phyloP scores from a whole-genome alignment of 805 yeast genomes.

The Metschnikowia borealis region DNA sequence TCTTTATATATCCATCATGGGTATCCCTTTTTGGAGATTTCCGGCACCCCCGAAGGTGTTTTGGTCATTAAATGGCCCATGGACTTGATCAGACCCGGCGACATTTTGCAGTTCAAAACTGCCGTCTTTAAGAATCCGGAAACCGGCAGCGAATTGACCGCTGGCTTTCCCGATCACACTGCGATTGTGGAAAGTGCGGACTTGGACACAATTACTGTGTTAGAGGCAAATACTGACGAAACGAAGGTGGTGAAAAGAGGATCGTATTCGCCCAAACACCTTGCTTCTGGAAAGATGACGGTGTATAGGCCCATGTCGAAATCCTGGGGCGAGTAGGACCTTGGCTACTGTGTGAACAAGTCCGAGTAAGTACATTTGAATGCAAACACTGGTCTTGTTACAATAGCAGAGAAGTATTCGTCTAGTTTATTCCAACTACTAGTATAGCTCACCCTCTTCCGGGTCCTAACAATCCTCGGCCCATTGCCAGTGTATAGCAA shows the following conservation, averaged over 20 bases:
- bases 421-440: too few species aligned
- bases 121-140: slow-evolving; percentile 38
- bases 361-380: too few species aligned
- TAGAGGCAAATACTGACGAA: slow-evolving; percentile 50
- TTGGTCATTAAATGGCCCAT: slow-evolving; percentile 11
- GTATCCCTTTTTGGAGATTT: slow-evolving; percentile 31
- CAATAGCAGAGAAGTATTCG: too few species aligned
- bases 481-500: too few species aligned
- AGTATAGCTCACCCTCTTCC: too few species aligned
- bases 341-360: too few species aligned
- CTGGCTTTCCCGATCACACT: slow-evolving; percentile 56
- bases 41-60: slow-evolving; percentile 21
- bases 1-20: slow-evolving; percentile 49
- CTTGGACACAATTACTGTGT: slow-evolving; percentile 30
- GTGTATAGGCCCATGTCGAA: slow-evolving; percentile 48
- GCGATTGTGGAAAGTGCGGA: slow-evolving; percentile 29
- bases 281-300: slow-evolving; percentile 40
- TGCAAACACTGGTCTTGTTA: too few species aligned
- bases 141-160: slow-evolving; percentile 31
- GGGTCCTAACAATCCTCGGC: too few species aligned
- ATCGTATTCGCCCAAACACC: slow-evolving; percentile 32
- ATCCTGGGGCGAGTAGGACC: slow-evolving; percentile 33
- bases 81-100: slow-evolving; percentile 52
- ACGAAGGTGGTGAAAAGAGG: slow-evolving; percentile 38
- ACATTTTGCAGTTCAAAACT: slow-evolving; percentile 46